Base-by-base conservation (phyloP, 306 rosid genomes). In the Acacia confusa region DNA sequence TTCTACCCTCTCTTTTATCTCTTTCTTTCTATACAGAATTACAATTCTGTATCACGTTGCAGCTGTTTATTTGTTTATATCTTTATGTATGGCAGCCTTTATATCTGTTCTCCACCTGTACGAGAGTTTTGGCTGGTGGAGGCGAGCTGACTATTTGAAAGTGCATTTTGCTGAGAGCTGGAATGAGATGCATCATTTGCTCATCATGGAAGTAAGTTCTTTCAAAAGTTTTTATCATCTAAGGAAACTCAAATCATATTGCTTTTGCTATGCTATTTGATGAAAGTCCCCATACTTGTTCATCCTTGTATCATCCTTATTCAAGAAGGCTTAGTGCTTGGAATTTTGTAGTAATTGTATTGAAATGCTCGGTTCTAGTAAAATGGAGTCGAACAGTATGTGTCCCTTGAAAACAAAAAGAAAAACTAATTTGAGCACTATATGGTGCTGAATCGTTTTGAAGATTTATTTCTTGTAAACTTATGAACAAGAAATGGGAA, bases 121-220 rank as follows among this genome's bases (percentile, higher is more conserved):
- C 14, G 99, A 95, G 88, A 95, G 91, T 81, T 92, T 93, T 82
- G 99, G 99, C 78, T 95, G 99, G 99, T 95, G 98, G 99, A 91
- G 98, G 79, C 91, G 92, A 79, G 94, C 98, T 3, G 99, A 95
- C 82, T 95, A 95, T 88, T 81, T 95, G 86, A 93, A 95, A 91
- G 99, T 95, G 76, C 98, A 95, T 86, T 95, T 95, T 84, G 99
- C 98, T 52, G 99, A 95, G 89, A 95, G 99, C 91, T 93, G 98
- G 99, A 93, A 95, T 87, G 99, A 93, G 89, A 91, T 95, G 99
- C 98, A 95, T 83, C 98, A 95, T 88, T 92, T 95, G 88, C 97
- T 95, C 82, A 93, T 95, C 84, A 95, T 95, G 99, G 99, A 95
- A 82, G 99, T 93, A 86, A 82, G 87, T 75, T 71, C 77, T 78